phyloP scores from a whole-genome alignment of 495 filamentous ascomycete genomes.

The Tuber melanosporum region DNA sequence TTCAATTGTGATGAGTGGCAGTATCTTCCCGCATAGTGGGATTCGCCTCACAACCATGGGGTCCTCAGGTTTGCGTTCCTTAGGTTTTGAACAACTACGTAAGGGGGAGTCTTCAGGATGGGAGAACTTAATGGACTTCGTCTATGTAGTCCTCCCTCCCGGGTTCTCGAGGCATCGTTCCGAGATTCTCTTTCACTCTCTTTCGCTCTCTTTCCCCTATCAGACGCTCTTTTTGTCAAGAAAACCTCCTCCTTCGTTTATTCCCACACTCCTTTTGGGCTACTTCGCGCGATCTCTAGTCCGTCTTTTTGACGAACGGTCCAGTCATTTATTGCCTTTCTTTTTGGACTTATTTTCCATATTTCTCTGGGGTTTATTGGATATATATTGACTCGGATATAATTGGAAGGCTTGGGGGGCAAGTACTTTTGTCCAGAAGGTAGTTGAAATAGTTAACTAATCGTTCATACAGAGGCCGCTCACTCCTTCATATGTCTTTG shows the following conservation, averaged over 20 bases:
- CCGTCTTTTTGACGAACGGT: constrained; percentile 7
- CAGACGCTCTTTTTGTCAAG: constrained; percentile 15
- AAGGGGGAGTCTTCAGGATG: background rate
- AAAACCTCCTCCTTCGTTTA: constrained; percentile 24
- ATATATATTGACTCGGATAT: constrained; percentile 5
- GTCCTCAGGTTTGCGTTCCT: background rate
- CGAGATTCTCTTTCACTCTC: constrained; percentile 18
- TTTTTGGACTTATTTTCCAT: constrained; percentile 5
- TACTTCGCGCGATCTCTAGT: constrained; percentile 14
- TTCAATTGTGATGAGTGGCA: background rate
- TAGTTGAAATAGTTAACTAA: constrained; percentile 17
- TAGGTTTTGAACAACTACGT: background rate
- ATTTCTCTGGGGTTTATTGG: background rate
- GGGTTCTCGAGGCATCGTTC: background rate
- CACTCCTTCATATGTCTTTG: constrained; percentile 28
- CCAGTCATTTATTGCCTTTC: constrained; percentile 9
- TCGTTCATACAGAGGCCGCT: constrained; percentile 18
- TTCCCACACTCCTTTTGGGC: constrained; percentile 21
- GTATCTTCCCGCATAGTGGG: background rate
- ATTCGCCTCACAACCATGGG: background rate
- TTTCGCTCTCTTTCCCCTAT: constrained; percentile 24
- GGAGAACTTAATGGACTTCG: background rate
- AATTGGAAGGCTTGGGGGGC: constrained; percentile 15
- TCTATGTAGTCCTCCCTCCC: background rate
- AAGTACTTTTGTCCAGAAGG: constrained; percentile 8